These are phyloP conservation scores for Scutellaria minor DNA, from an alignment of 257 asterid genomes.

Conservation along the genomic window DNA sequence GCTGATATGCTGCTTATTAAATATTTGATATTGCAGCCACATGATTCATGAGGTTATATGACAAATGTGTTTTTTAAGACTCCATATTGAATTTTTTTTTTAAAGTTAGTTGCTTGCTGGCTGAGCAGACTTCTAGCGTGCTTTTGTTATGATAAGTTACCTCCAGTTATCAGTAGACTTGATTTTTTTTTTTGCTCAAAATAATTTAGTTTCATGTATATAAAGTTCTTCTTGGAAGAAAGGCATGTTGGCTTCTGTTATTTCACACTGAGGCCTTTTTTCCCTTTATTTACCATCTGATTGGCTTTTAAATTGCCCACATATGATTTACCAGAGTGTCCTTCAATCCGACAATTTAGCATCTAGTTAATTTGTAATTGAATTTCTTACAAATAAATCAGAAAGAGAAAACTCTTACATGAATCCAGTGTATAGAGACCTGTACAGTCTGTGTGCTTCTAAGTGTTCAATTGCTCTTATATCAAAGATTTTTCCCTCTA, in stretches of 20 bases:
- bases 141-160: constrained; percentile 20
- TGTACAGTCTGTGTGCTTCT: constrained; percentile 7
- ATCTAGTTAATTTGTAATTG: constrained; percentile 9
- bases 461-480: constrained; percentile 9
- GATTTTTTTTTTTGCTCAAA: background rate
- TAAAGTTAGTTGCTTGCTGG: background rate
- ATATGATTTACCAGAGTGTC: constrained; percentile 18
- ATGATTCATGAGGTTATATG: constrained; percentile 11
- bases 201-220: constrained; percentile 1
- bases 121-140: background rate
- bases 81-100: background rate
- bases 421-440: constrained; percentile 12
- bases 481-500: constrained; percentile 22
- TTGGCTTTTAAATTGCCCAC: constrained; percentile 1
- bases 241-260: constrained; percentile 7
- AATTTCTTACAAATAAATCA: constrained; percentile 7
- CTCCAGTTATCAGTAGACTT: constrained; percentile 1
- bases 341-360: background rate
- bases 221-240: background rate
- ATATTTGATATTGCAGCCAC: constrained; percentile 14
- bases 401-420: constrained; percentile 24
- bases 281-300: background rate
- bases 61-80: background rate
- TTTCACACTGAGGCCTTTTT: background rate
- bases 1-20: constrained; percentile 19